These are phyloP conservation scores for Penicillium thymicola DNA, from an alignment of 2,329 filamentous ascomycete genomes.

Conservation along the genomic window DNA sequence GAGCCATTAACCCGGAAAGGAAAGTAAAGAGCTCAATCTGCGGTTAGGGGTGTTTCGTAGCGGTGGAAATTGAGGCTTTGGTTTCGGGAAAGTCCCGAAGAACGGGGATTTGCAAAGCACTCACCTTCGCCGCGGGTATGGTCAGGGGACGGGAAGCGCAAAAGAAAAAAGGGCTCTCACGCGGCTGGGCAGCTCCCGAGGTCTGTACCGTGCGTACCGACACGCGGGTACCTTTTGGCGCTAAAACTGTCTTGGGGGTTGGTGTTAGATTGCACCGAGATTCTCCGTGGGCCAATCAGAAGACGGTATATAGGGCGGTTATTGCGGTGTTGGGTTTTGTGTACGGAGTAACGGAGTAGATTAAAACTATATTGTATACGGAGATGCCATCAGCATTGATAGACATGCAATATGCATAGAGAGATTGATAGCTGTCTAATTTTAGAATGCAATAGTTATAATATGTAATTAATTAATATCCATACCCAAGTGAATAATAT, in stretches of 20 bases:
- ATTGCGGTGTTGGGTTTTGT: neutral
- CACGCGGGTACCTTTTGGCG: conserved; percentile 17
- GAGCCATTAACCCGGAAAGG: neutral
- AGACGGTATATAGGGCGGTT: neutral
- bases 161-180: neutral
- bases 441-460: neutral
- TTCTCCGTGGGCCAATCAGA: conserved; percentile 23
- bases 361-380: neutral
- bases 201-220: conserved; percentile 3
- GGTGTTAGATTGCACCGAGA: conserved; percentile 19
- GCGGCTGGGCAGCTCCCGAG: neutral
- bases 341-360: neutral
- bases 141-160: neutral
- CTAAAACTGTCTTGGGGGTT: conserved; percentile 1
- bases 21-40: neutral
- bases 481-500: neutral
- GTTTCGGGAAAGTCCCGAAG: neutral
- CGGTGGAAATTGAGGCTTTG: neutral
- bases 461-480: neutral
- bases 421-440: neutral
- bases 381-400: neutral
- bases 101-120: neutral
- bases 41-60: neutral
- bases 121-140: neutral
- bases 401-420: neutral